These are phyloP conservation scores for Puccinia triticina DNA, from an alignment of 1,284 basidiomycete species.

Conservation along the genomic window DNA sequence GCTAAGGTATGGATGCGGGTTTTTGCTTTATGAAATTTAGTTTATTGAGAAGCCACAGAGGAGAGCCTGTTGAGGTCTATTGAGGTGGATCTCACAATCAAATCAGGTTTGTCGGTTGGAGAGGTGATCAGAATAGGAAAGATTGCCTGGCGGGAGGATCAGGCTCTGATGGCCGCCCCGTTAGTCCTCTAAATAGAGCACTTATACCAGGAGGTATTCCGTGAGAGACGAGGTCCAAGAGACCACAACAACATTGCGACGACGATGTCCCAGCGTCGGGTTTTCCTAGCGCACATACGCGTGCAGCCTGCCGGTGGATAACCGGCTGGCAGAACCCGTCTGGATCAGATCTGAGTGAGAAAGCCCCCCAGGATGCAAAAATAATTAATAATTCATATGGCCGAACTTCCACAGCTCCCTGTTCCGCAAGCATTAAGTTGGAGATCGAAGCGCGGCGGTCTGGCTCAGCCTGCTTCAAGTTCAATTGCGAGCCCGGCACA, in stretches of 20 bases:
- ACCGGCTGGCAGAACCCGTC: not conserved
- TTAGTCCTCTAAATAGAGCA: too few relatives aligned
- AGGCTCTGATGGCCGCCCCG: too few relatives aligned
- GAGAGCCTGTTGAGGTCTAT: too few relatives aligned
- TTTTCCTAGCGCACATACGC: not conserved
- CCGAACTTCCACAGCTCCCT: not conserved
- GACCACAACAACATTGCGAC: not conserved
- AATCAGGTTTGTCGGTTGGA: not conserved
- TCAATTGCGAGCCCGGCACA: not conserved
- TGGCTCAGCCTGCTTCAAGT: constrained; percentile 1
- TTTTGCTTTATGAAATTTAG: not conserved
- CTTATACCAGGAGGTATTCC: not conserved
- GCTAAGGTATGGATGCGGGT: not conserved
- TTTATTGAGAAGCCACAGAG: too few relatives aligned
- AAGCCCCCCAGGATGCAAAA: not conserved
- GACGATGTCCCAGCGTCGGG: not conserved
- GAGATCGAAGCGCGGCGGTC: not conserved
- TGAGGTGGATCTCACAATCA: not conserved
- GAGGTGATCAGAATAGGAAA: too few relatives aligned
- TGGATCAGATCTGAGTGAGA: not conserved
- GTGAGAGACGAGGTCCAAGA: not conserved
- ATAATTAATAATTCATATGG: not conserved
- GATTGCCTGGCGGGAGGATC: too few relatives aligned
- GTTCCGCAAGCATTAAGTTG: not conserved
- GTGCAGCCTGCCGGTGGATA: not conserved